Conservation (phyloP, 805 yeast species). For the Yarrowia keelungensis region DNA sequence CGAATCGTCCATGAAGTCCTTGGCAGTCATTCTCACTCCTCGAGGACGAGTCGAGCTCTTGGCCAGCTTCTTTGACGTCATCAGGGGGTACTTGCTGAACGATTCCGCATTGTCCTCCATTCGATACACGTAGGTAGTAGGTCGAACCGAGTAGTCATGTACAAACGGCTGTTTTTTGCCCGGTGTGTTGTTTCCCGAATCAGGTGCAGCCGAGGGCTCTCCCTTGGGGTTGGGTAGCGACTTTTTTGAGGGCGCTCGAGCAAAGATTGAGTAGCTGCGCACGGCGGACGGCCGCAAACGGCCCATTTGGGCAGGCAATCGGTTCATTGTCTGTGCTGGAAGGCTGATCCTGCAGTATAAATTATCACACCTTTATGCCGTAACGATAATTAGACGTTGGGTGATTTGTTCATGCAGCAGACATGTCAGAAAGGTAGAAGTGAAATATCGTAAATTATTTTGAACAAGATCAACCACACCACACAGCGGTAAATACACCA, state of each 20-base stretch:
- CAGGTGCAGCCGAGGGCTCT: conserved; percentile 27
- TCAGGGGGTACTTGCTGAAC: conserved; percentile 56
- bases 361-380: conserved; percentile 7
- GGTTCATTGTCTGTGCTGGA: conserved; percentile 5
- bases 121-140: conserved; percentile 49
- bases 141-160: conserved; percentile 50
- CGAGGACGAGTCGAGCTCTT: conserved; percentile 57
- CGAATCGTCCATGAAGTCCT: conserved; percentile 86
- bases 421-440: neutral
- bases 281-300: neutral
- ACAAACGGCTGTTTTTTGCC: conserved; percentile 38
- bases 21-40: conserved; percentile 70
- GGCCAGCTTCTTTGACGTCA: conserved; percentile 51
- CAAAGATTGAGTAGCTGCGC: conserved; percentile 35
- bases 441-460: neutral
- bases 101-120: conserved; percentile 50
- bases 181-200: neutral
- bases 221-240: conserved; percentile 31
- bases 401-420: conserved; percentile 33
- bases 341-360: conserved; percentile 16
- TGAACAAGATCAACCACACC: neutral
- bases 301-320: conserved; percentile 21
- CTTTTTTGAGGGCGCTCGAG: conserved; percentile 14
- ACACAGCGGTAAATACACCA: neutral
- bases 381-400: conserved; percentile 20